Conservation (phyloP, 2,329 filamentous ascomycete species). For the Beauveria sp. region DNA sequence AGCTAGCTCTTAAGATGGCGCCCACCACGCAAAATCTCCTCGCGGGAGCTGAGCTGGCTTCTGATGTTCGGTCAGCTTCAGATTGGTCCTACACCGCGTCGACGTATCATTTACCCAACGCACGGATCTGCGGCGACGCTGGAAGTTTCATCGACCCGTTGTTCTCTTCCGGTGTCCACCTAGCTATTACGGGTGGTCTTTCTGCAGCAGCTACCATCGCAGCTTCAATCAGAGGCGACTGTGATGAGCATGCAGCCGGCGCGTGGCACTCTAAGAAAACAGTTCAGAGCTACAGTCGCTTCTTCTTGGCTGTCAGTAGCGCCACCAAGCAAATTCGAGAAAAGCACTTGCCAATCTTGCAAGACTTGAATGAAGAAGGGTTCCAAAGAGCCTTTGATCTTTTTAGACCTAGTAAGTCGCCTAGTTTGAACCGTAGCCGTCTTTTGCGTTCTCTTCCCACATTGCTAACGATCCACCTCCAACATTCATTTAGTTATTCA, state of each 20-base stretch:
- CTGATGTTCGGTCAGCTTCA: slow-evolving; percentile 36
- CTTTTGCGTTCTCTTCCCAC: no score
- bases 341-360: slow-evolving; percentile 31
- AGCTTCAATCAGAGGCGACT: slow-evolving; percentile 31
- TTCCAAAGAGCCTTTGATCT: slow-evolving; percentile 36
- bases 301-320: slow-evolving; percentile 34
- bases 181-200: slow-evolving; percentile 34
- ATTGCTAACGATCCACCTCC: neutral
- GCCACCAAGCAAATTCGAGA: slow-evolving; percentile 17
- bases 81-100: slow-evolving; percentile 42
- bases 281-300: slow-evolving; percentile 38
- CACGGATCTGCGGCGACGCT: slow-evolving; percentile 38
- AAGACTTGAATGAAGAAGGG: slow-evolving; percentile 32
- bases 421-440: no score
- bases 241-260: slow-evolving; percentile 28
- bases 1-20: slow-evolving; percentile 24
- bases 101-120: slow-evolving; percentile 30
- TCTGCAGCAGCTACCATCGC: slow-evolving; percentile 38
- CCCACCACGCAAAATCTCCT: slow-evolving; percentile 26
- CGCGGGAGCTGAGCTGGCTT: slow-evolving; percentile 23
- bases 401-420: slow-evolving; percentile 30
- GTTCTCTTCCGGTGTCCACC: slow-evolving; percentile 41
- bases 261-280: slow-evolving; percentile 38
- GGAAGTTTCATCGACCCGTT: slow-evolving; percentile 42
- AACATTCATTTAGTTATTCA: slow-evolving; percentile 26